These are phyloP conservation scores for Lavandula angustifolia DNA, from an alignment of 257 asterid species.

Conservation along the genomic window DNA sequence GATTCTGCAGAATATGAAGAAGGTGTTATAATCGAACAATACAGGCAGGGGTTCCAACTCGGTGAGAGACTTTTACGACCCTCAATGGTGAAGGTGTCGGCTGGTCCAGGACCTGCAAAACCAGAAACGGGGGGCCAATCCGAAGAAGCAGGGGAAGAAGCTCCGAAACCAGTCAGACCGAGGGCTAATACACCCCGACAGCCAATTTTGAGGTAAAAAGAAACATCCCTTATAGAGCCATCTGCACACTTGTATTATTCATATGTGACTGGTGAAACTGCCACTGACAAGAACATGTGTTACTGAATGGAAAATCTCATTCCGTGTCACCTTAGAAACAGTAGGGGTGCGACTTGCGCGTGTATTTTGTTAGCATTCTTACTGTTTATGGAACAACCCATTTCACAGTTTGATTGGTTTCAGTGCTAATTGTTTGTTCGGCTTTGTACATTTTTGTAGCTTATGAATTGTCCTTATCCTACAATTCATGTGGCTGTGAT, in stretches of 20 bases:
- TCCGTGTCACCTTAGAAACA: conserved; percentile 8
- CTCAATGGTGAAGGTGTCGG: conserved; percentile 89
- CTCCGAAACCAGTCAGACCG: conserved; percentile 37
- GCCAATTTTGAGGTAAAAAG: conserved; percentile 37
- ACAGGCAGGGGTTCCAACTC: conserved; percentile 72
- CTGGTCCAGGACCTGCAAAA: conserved; percentile 84
- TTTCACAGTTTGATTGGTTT: too few relatives aligned
- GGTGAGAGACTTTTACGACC: conserved; percentile 87
- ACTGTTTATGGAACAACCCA: background rate
- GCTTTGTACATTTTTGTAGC: too few relatives aligned
- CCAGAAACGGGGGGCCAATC: conserved; percentile 38
- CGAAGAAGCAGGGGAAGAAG: conserved; percentile 20
- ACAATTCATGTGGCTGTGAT: too few relatives aligned
- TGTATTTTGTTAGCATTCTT: conserved; percentile 16
- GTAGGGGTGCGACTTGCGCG: background rate
- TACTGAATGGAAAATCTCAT: background rate
- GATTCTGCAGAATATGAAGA: conserved; percentile 75
- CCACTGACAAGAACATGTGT: conserved; percentile 22
- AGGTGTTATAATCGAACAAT: conserved; percentile 66
- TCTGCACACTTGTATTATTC: conserved; percentile 1
- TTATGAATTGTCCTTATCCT: too few relatives aligned
- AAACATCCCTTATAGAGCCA: conserved; percentile 7
- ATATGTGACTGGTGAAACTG: conserved; percentile 8
- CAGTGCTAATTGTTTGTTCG: too few relatives aligned
- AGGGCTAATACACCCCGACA: conserved; percentile 32